These are phyloP conservation scores for Suhomyces bolitotheri DNA, from an alignment of 1,139 yeast species.

Conservation along the genomic window DNA sequence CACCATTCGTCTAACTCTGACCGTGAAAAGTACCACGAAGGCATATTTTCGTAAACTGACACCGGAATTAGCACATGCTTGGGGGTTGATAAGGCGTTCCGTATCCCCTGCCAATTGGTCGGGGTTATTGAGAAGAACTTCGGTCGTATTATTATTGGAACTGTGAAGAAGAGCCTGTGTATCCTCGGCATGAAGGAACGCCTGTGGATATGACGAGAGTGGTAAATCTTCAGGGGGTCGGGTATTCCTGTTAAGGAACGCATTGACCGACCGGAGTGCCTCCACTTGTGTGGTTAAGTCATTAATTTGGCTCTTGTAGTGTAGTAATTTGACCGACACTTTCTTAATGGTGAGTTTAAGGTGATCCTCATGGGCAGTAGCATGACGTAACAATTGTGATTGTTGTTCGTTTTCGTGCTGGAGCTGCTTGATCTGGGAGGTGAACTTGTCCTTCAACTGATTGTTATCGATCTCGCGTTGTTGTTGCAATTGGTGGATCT, in stretches of 20 bases:
- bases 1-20: constrained; percentile 1
- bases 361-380: constrained; percentile 2
- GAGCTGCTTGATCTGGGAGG: background rate
- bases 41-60: constrained; percentile 1
- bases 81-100: background rate
- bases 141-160: constrained; percentile 2
- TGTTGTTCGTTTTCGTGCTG: background rate
- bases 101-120: constrained; percentile 1
- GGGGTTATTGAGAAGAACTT: background rate
- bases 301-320: constrained; percentile 12
- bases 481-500: constrained; percentile 3
- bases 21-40: constrained; percentile 1
- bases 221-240: too few relatives aligned
- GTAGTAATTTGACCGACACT: constrained; percentile 11
- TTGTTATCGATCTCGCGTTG: background rate
- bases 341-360: constrained; percentile 9
- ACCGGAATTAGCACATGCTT: background rate
- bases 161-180: constrained; percentile 1
- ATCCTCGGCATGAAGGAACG: too few relatives aligned
- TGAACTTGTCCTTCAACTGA: background rate
- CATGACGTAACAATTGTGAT: background rate
- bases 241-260: constrained; percentile 4
- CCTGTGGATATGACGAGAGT: too few relatives aligned
- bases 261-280: constrained; percentile 12
- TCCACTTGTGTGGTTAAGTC: constrained; percentile 13